These are phyloP conservation scores for Sordaria brevicollis DNA, from an alignment of 495 filamentous ascomycete genomes.

Conservation along the genomic window DNA sequence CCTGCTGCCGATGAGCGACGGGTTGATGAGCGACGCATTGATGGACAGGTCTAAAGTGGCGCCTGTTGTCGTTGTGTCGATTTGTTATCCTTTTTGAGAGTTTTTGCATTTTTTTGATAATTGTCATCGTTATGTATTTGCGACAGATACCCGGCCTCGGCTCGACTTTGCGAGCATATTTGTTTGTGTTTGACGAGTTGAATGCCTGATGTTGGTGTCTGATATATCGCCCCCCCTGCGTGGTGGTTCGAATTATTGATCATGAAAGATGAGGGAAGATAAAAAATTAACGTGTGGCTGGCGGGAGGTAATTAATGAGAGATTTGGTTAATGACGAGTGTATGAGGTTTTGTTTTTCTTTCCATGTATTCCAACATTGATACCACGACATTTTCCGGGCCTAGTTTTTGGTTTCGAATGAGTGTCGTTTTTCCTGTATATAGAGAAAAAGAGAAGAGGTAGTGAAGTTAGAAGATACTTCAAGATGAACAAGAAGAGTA, in stretches of 20 bases:
- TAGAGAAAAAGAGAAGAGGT: neutral
- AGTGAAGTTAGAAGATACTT: neutral
- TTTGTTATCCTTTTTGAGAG: neutral
- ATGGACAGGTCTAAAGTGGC: neutral
- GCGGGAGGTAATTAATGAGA: neutral
- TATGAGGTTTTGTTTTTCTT: neutral
- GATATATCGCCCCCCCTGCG: neutral
- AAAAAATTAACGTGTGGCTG: neutral
- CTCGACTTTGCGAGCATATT: neutral
- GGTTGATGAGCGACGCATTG: neutral
- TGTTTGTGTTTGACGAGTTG: neutral
- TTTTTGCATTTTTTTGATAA: neutral
- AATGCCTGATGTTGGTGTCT: neutral
- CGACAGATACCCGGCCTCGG: neutral
- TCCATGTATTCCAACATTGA: neutral
- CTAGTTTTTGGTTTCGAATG: neutral
- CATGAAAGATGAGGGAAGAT: neutral
- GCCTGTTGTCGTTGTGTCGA: conserved; percentile 1
- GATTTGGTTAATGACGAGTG: neutral
- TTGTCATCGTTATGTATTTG: neutral
- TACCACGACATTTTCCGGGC: neutral
- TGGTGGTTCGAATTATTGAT: neutral
- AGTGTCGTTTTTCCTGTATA: neutral
- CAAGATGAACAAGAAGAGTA: neutral
- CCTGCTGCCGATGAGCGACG: neutral